A percentile compares a stretch with the other conserved stretches of the same genome.
These are phyloP conservation scores for Blastomyces silverae DNA, from an alignment of 2,329 filamentous ascomycete genomes.

Conservation along the genomic window DNA sequence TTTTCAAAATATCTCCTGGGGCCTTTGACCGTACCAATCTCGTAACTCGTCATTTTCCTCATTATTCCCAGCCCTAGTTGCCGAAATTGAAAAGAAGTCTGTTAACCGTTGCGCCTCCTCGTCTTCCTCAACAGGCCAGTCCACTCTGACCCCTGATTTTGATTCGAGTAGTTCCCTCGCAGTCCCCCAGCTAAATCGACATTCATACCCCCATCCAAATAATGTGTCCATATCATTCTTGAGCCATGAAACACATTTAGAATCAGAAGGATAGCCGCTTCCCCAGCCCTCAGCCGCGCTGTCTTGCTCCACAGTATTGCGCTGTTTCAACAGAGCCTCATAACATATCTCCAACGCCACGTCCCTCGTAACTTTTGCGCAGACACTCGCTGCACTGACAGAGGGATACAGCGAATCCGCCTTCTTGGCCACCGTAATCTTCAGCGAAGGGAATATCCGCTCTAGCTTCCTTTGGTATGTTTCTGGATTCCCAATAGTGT, in stretches of 20 bases:
- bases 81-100: constrained; percentile 59
- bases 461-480: constrained; percentile 80
- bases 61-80: constrained; percentile 36
- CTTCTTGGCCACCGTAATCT: constrained; percentile 77
- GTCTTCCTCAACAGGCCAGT: constrained; percentile 75
- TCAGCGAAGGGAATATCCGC: constrained; percentile 69
- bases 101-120: constrained; percentile 60
- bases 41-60: constrained; percentile 61
- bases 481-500: constrained; percentile 80
- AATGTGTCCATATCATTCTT: constrained; percentile 81
- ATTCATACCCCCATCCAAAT: constrained; percentile 92
- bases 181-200: constrained; percentile 92
- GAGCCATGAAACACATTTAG: constrained; percentile 72
- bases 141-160: constrained; percentile 64
- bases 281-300: constrained; percentile 59
- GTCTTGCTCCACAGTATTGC: constrained; percentile 28
- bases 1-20: constrained; percentile 63
- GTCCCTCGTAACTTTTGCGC: constrained; percentile 92
- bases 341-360: constrained; percentile 77
- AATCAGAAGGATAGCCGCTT: constrained; percentile 88
- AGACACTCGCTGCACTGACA: constrained; percentile 88
- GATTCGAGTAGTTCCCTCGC: constrained; percentile 85
- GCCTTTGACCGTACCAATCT: constrained; percentile 68
- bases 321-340: constrained; percentile 44
- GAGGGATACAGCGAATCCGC: constrained; percentile 88